Percentiles rank a stretch among this genome's conserved stretches.
Evolutionary conservation across 148 eudicot genomes (phyloP).

Genomic region (Agrostemma githago): DNA sequence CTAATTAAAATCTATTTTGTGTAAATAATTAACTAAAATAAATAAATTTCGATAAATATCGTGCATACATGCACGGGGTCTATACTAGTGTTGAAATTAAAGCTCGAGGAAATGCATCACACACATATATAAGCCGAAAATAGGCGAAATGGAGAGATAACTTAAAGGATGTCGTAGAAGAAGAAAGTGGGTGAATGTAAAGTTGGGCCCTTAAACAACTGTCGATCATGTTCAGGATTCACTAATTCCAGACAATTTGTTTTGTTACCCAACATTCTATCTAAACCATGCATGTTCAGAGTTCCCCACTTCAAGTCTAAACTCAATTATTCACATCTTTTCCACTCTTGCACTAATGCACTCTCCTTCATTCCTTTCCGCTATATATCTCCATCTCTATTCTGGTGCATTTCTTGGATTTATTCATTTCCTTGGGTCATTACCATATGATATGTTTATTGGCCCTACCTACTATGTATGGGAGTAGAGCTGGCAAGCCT

Average conservation of each 20-base stretch:
- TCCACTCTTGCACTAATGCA: constrained; percentile 6
- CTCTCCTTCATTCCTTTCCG: background rate
- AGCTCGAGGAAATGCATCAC: background rate
- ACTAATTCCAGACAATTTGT: constrained; percentile 4
- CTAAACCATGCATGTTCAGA: constrained; percentile 4
- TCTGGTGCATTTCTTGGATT: background rate
- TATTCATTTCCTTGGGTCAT: background rate
- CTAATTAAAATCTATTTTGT: too few species aligned
- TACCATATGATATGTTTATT: background rate
- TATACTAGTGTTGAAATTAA: too few species aligned
- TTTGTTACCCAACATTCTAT: constrained; percentile 9
- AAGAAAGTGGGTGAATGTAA: background rate
- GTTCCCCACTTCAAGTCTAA: background rate
- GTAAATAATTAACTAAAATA: too few species aligned
- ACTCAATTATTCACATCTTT: background rate
- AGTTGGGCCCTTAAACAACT: constrained; percentile 6
- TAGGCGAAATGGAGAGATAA: background rate
- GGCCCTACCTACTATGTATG: background rate
- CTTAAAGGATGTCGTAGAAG: background rate
- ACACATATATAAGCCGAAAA: background rate
- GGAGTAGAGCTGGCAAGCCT: too few species aligned
- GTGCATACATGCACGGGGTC: too few species aligned
- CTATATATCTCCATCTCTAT: background rate
- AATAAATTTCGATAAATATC: too few species aligned
- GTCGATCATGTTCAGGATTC: background rate